phyloP scores from a whole-genome alignment of 768 basidiomycete genomes.

The Macrolepiota dolichaula region DNA sequence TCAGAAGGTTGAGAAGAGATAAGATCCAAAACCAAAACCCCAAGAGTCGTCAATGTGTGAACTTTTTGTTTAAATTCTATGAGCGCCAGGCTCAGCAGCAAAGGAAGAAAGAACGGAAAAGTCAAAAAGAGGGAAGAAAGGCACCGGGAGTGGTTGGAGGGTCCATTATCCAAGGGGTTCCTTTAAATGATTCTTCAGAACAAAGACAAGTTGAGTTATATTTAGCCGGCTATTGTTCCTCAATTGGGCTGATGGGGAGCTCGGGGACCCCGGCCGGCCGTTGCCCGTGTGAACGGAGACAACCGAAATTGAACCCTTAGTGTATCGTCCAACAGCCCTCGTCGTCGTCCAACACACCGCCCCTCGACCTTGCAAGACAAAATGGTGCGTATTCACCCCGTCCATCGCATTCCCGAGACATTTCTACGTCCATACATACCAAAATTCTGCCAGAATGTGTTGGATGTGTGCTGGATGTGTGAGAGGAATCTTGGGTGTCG shows the following conservation, averaged over 20 bases:
- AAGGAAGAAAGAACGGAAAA: constrained; percentile 13
- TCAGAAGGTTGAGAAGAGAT: background rate
- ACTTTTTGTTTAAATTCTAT: background rate
- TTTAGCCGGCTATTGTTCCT: background rate
- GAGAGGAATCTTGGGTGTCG: constrained; percentile 31
- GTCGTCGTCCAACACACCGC: constrained; percentile 34
- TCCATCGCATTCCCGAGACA: constrained; percentile 3
- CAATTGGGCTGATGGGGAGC: background rate
- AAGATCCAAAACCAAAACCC: constrained; percentile 7
- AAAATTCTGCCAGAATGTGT: constrained; percentile 17
- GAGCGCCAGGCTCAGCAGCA: constrained; percentile 33
- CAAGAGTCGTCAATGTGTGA: constrained; percentile 5
- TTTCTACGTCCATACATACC: background rate
- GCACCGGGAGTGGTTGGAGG: background rate
- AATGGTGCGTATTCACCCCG: constrained; percentile 35
- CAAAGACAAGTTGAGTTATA: constrained; percentile 3
- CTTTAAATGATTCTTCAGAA: background rate
- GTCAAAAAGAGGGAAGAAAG: background rate
- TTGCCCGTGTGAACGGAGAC: constrained; percentile 25
- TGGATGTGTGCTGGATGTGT: constrained; percentile 34
- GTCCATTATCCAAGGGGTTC: background rate
- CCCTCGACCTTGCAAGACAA: constrained; percentile 34
- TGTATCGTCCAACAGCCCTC: constrained; percentile 23
- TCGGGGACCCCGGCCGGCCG: constrained; percentile 10
- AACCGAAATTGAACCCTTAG: constrained; percentile 22